Conservation (phyloP, 116 monocot species). For the Zostera marina region DNA sequence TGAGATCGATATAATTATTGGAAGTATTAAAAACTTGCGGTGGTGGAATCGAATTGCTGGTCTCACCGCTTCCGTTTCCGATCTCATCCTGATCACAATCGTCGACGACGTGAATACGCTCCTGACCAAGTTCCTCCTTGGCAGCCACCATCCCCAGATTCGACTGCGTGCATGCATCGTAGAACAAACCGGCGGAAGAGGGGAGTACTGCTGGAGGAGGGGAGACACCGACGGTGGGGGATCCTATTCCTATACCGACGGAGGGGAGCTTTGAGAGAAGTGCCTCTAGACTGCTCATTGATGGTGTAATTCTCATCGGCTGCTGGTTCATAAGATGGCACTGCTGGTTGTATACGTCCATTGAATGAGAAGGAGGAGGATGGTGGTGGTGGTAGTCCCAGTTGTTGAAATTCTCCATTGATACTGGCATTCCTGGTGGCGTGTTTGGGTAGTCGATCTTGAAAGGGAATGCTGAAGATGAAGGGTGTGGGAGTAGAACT, state of each 20-base stretch:
- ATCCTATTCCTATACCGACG: conserved; percentile 15
- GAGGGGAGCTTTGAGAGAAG: conserved; percentile 70
- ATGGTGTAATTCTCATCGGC: conserved; percentile 42
- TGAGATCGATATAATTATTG: background rate
- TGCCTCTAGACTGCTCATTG: conserved; percentile 77
- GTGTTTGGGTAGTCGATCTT: conserved; percentile 5
- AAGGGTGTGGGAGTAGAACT: conserved; percentile 68
- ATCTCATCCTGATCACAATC: background rate
- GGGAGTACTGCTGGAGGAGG: conserved; percentile 3
- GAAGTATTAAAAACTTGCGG: background rate
- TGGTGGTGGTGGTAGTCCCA: conserved; percentile 5
- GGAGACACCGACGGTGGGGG: background rate
- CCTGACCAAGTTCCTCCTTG: conserved; percentile 1
- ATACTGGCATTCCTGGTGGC: background rate
- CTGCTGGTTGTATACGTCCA: conserved; percentile 22
- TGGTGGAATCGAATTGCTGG: background rate
- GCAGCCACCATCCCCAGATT: background rate
- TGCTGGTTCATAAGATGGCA: conserved; percentile 9
- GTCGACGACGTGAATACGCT: background rate
- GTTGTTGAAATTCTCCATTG: background rate
- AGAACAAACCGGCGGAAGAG: conserved; percentile 1
- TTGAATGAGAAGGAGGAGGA: background rate
- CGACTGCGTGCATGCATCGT: background rate
- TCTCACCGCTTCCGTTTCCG: background rate
- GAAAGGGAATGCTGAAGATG: conserved; percentile 30